phyloP scores from a whole-genome alignment of 1,284 basidiomycete genomes.

The Tylopilus orsonianus region DNA sequence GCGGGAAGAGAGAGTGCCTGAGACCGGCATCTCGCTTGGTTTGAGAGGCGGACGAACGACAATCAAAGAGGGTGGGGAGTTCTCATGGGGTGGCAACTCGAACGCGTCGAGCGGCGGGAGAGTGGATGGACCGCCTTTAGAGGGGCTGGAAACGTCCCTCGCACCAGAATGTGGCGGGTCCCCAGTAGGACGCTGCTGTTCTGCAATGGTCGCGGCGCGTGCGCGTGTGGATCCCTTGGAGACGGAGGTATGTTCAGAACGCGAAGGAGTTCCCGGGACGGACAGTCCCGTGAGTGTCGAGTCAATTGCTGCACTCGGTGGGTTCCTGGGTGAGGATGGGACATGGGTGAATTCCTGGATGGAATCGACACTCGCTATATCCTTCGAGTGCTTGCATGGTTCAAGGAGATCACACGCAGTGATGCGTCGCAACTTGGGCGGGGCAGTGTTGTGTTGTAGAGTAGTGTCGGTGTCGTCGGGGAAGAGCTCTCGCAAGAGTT shows the following conservation, averaged over 20 bases:
- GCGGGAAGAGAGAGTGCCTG: neutral
- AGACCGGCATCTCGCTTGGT: neutral
- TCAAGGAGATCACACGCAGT: slow-evolving; percentile 29
- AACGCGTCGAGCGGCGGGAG: slow-evolving; percentile 14
- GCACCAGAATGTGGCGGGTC: neutral
- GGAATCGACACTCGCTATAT: slow-evolving; percentile 8
- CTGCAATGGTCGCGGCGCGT: slow-evolving; percentile 16
- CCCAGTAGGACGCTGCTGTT: slow-evolving; percentile 5
- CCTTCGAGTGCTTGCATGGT: slow-evolving; percentile 13
- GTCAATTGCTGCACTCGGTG: slow-evolving; percentile 10
- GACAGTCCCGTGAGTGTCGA: neutral
- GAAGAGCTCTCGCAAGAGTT: slow-evolving; percentile 24
- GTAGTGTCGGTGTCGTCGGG: slow-evolving; percentile 17
- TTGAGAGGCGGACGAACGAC: slow-evolving; percentile 18
- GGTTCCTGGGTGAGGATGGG: slow-evolving; percentile 12
- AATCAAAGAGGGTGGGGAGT: slow-evolving; percentile 25
- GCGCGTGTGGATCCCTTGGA: slow-evolving; percentile 17
- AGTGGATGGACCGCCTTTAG: slow-evolving; percentile 3
- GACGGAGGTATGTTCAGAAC: slow-evolving; percentile 20
- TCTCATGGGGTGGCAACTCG: slow-evolving; percentile 12
- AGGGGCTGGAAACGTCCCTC: slow-evolving; percentile 1
- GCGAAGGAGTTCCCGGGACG: slow-evolving; percentile 25
- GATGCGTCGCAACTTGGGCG: slow-evolving; percentile 17
- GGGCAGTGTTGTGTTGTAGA: neutral
- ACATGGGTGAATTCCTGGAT: slow-evolving; percentile 3